A percentile compares a stretch with the other conserved stretches of the same genome.
phyloP scores from a whole-genome alignment of 1,139 yeast species.

The Yamadazyma aaseri region DNA sequence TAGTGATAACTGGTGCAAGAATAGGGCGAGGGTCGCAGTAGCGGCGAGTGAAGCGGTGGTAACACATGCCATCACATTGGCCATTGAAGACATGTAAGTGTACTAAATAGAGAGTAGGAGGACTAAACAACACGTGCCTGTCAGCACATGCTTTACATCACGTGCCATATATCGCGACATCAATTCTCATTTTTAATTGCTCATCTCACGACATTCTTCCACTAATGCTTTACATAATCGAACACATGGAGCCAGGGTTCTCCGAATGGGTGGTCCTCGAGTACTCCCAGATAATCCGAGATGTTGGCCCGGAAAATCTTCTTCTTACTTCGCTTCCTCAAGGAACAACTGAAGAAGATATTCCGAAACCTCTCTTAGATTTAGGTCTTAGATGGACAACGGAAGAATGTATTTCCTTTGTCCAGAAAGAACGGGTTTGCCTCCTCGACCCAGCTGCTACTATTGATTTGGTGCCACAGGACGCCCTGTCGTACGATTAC shows the following conservation, averaged over 20 bases:
- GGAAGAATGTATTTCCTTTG: constrained; percentile 58
- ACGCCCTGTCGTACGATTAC: constrained; percentile 66
- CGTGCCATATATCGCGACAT: neutral
- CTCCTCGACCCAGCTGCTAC: constrained; percentile 86
- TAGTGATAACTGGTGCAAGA: too few relatives aligned
- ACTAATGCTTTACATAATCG: constrained; percentile 90
- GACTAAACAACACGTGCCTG: neutral
- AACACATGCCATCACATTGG: too few relatives aligned
- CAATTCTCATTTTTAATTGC: neutral
- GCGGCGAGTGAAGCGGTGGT: neutral
- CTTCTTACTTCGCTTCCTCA: constrained; percentile 75
- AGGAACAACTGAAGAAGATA: constrained; percentile 57
- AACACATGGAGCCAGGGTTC: constrained; percentile 97
- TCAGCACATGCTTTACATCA: neutral
- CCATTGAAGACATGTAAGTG: too few relatives aligned
- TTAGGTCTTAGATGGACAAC: constrained; percentile 83
- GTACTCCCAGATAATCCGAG: constrained; percentile 76
- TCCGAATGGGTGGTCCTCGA: constrained; percentile 94
- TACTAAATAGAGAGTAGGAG: too few relatives aligned
- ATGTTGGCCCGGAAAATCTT: constrained; percentile 76
- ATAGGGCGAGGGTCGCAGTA: neutral
- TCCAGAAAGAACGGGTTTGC: constrained; percentile 61
- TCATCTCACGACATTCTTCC: too few relatives aligned
- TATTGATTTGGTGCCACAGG: constrained; percentile 69
- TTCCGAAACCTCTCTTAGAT: constrained; percentile 59